These are phyloP conservation scores for Ophidiomyces ophidiicola DNA, from an alignment of 2,329 filamentous ascomycete genomes.

Conservation along the genomic window DNA sequence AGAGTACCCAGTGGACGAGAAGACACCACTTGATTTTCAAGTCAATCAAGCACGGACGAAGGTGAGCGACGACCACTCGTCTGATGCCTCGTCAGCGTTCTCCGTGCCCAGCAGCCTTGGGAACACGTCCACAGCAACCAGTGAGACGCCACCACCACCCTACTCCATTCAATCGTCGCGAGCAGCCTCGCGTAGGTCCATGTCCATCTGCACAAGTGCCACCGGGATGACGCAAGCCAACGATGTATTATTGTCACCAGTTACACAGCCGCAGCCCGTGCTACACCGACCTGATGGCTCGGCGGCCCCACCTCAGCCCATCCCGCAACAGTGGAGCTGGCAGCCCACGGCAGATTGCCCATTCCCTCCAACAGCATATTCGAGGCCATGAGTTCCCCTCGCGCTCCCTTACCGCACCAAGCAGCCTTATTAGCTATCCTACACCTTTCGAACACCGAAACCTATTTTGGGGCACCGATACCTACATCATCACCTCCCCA, in stretches of 20 bases:
- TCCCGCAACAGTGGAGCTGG: background rate
- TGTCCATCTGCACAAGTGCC: slow-evolving; percentile 22
- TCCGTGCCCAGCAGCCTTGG: slow-evolving; percentile 35
- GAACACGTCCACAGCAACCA: slow-evolving; percentile 34
- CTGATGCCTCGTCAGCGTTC: slow-evolving; percentile 31
- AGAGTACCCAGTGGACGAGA: slow-evolving; percentile 22
- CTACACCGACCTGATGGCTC: slow-evolving; percentile 15
- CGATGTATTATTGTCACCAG: slow-evolving; percentile 12
- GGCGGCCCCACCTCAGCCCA: background rate
- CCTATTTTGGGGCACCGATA: too few species aligned
- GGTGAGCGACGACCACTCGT: slow-evolving; percentile 21
- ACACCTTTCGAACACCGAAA: too few species aligned
- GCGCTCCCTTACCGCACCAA: too few species aligned
- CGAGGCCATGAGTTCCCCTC: too few species aligned
- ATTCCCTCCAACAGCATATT: slow-evolving; percentile 7
- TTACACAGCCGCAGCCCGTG: slow-evolving; percentile 22
- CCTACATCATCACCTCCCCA: too few species aligned
- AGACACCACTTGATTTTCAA: slow-evolving; percentile 22
- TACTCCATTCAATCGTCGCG: slow-evolving; percentile 28
- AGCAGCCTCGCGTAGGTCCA: slow-evolving; percentile 22
- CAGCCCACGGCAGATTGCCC: background rate
- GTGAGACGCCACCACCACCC: slow-evolving; percentile 33
- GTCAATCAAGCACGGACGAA: slow-evolving; percentile 6
- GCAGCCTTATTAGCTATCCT: too few species aligned
- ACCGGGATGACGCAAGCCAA: slow-evolving; percentile 10